Conservation (phyloP, 768 basidiomycete genomes). For the Coprinellus aureogranulatus region DNA sequence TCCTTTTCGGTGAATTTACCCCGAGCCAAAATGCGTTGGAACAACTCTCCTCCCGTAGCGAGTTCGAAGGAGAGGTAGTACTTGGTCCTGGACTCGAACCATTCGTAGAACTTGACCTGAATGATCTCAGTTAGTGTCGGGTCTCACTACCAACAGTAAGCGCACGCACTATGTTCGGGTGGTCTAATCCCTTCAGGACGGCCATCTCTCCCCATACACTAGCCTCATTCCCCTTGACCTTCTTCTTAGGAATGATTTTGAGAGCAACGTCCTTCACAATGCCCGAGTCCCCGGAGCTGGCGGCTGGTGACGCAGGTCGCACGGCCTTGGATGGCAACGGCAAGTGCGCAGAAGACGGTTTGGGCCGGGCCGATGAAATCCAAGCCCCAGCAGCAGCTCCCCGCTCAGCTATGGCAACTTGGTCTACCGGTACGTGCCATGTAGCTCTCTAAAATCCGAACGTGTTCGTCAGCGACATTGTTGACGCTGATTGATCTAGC, state of each 20-base stretch:
- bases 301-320: constrained; percentile 17
- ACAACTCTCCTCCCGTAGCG: constrained; percentile 91
- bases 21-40: constrained; percentile 77
- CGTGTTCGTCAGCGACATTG: constrained; percentile 4
- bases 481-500: not conserved
- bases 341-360: constrained; percentile 13
- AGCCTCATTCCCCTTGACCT: constrained; percentile 86
- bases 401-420: constrained; percentile 51
- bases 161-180: constrained; percentile 79
- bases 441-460: constrained; percentile 59
- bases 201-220: constrained; percentile 94
- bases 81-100: constrained; percentile 92
- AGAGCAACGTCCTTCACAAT: constrained; percentile 73
- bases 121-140: too few species aligned
- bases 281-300: constrained; percentile 20
- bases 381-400: constrained; percentile 50
- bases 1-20: constrained; percentile 95
- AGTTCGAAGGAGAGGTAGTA: constrained; percentile 97
- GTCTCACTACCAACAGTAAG: not conserved
- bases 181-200: constrained; percentile 83
- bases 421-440: constrained; percentile 71
- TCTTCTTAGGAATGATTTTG: constrained; percentile 94
- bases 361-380: constrained; percentile 10
- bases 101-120: constrained; percentile 94
- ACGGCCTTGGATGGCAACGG: constrained; percentile 13